Conservation (phyloP, 2,329 filamentous ascomycete genomes). For the Penicillium palitans region DNA sequence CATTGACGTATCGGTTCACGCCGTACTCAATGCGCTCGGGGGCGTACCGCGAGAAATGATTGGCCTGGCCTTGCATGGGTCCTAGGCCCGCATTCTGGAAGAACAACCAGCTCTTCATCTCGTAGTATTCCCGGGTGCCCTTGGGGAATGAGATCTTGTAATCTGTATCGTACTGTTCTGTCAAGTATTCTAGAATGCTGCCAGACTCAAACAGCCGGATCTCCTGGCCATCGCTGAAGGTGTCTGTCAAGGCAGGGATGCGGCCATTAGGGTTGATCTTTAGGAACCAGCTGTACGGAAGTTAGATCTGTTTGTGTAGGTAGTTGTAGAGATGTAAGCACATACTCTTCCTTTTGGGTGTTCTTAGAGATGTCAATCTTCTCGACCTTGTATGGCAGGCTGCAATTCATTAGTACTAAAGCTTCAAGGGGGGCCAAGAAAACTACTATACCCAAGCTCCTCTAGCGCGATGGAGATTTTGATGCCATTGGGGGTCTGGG, state of each 20-base stretch:
- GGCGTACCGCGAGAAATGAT: constrained; percentile 81
- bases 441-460: constrained; percentile 63
- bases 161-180: constrained; percentile 76
- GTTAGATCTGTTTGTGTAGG: constrained; percentile 8
- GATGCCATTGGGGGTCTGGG: constrained; percentile 83
- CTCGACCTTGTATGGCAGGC: constrained; percentile 73
- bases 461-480: constrained; percentile 85
- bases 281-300: constrained; percentile 67
- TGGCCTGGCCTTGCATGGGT: constrained; percentile 81
- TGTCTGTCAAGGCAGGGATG: constrained; percentile 84
- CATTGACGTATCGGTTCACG: constrained; percentile 77
- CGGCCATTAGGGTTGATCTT: constrained; percentile 91
- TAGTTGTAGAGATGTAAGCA: neutral
- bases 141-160: constrained; percentile 78
- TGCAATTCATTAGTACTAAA: constrained; percentile 24
- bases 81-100: constrained; percentile 80
- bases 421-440: neutral
- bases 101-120: constrained; percentile 75
- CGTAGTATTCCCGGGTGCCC: constrained; percentile 72
- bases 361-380: constrained; percentile 72
- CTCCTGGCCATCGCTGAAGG: constrained; percentile 67
- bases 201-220: constrained; percentile 82
- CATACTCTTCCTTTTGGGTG: constrained; percentile 69
- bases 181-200: constrained; percentile 80
- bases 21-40: constrained; percentile 81